A percentile compares a stretch with the other conserved stretches of the same genome.
Conservation (phyloP, 1,284 basidiomycete genomes). For the Apiotrichum siamense region DNA sequence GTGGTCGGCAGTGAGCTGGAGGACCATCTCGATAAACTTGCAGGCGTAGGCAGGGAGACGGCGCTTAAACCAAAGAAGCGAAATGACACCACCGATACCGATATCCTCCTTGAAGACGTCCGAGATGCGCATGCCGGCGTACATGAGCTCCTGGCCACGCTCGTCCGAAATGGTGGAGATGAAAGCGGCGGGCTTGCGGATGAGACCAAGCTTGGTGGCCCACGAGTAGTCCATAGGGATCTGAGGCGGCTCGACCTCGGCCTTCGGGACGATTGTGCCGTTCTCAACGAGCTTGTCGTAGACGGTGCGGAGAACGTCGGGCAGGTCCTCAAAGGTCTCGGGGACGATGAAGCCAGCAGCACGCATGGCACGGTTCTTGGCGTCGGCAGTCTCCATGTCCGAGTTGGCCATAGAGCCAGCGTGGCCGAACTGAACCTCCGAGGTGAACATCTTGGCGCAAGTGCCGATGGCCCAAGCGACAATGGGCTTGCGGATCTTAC, state of each 20-base stretch:
- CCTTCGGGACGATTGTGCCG: slow-evolving; percentile 65
- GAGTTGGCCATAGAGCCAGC: slow-evolving; percentile 98
- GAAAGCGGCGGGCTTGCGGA: slow-evolving; percentile 97
- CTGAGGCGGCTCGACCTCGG: slow-evolving; percentile 82
- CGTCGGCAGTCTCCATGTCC: slow-evolving; percentile 91
- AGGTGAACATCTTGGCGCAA: slow-evolving; percentile 99
- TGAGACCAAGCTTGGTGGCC: slow-evolving; percentile 95
- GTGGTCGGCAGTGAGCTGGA: slow-evolving; percentile 98
- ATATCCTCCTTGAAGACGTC: slow-evolving; percentile 98
- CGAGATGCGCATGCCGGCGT: slow-evolving; percentile 98
- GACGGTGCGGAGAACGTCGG: slow-evolving; percentile 71
- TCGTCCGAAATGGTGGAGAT: slow-evolving; percentile 99
- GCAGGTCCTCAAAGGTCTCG: slow-evolving; percentile 95
- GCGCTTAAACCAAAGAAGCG: slow-evolving; percentile 96
- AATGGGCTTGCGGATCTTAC: slow-evolving; percentile 94
- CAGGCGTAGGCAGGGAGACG: slow-evolving; percentile 55
- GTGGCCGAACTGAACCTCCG: slow-evolving; percentile 98
- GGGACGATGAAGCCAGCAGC: slow-evolving; percentile 94
- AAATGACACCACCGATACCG: slow-evolving; percentile 94
- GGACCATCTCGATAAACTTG: slow-evolving; percentile 99
- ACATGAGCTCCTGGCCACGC: slow-evolving; percentile 95
- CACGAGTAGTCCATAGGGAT: slow-evolving; percentile 99
- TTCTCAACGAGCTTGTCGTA: slow-evolving; percentile 74
- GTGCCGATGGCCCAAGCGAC: slow-evolving; percentile 99
- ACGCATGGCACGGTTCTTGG: slow-evolving; percentile 95